Base-by-base conservation (phyloP, 2,329 filamentous ascomycete genomes). In the Diaporthe batatas region DNA sequence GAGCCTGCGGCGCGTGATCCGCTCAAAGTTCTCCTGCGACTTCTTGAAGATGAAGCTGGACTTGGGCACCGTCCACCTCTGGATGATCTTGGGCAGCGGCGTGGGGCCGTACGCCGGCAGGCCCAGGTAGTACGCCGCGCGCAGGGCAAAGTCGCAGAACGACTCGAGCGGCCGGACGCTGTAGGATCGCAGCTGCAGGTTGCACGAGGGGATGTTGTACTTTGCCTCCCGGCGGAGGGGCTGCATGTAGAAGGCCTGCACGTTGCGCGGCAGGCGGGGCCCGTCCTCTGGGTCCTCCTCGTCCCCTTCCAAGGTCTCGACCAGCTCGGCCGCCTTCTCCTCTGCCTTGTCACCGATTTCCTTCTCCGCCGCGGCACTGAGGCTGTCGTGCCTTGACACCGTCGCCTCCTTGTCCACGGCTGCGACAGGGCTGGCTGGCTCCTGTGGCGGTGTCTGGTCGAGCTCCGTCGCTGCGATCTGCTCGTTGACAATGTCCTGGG, bases 1-100 rank as follows among this genome's bases (percentile, higher is more conserved):
- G 78, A 98, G 82, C 18, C 96, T 88, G 70, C 95, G 90, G 78
- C 95, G 83, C 1, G 96, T 99, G 74, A 96, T 92, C 70, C 96
- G 89, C 85, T 98, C 96, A 80, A 97, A 99, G 83, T 99, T 99
- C 85, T 99, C 96, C 83, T 99, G 95, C 49, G 91, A 92, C 85
- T 99, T 99, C 85, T 98, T 99, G 87, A 94, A 94, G 76, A 98
- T 94, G 86, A 99, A 99, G 82, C 94, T 93, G 79, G 91, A 91
- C 79, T 91, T 90, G 12, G 95, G 94, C 2, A 98, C 95, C 0
- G 96, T 98, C 96, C 96, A 99, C 78, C 95, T 91, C 86, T 99
- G 94, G 21, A 90, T 93, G 76, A 96, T 94, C 72, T 92, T 91
- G 1, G 96, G 96, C 23, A 99, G 86, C 14, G 96, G 94, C 7